Evolutionary conservation across 306 rosid genomes (phyloP), one percentile per base, ranked within the genome.

Genomic region (Cyclanthera cordifolia): DNA sequence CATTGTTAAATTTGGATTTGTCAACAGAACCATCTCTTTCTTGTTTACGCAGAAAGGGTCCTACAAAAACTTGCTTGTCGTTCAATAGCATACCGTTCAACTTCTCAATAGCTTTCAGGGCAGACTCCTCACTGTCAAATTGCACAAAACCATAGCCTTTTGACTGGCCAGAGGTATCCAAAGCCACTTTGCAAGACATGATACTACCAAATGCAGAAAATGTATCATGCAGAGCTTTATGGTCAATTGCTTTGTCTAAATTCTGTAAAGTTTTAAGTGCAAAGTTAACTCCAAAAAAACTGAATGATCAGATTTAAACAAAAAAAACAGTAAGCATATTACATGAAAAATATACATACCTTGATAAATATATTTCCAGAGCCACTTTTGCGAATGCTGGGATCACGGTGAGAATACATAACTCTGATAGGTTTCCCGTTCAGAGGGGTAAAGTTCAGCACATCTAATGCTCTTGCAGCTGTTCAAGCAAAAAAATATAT

Each of bases 141-240:
- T 78, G 82, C 16, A 78, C 82, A 69, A 78, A 78, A 69, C 82
- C 82, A 74, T 73, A 78, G 23, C 82, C 82, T 53, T 78, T 78
- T 15, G 82, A 78, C 82, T 78, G 82, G 53, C 82, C 82, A 28
- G 58, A 68, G 48, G 32, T 10, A 27, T 78, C 82, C 11, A 74
- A 69, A 27, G 82, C 82, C 24, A 78, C 73, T 56, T 78, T 78
- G 67, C 82, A 78, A 24, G 82, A 78, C 20, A 73, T 32, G 12
- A 78, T 69, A 66, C 70, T 73, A 30, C 82, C 82, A 70, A 78
- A 78, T 32, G 78, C 57, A 8, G 82, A 78, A 78, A 78, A 78
- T n/a, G 82, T 78, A 60, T 78, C 82, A 23, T 73, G 82, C 9
- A 78, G 50, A 41, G 82, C 82, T 64, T 78, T 78, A 72, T 78